Conservation (phyloP, 2,329 filamentous ascomycete species). For the Colletotrichum sp. region DNA sequence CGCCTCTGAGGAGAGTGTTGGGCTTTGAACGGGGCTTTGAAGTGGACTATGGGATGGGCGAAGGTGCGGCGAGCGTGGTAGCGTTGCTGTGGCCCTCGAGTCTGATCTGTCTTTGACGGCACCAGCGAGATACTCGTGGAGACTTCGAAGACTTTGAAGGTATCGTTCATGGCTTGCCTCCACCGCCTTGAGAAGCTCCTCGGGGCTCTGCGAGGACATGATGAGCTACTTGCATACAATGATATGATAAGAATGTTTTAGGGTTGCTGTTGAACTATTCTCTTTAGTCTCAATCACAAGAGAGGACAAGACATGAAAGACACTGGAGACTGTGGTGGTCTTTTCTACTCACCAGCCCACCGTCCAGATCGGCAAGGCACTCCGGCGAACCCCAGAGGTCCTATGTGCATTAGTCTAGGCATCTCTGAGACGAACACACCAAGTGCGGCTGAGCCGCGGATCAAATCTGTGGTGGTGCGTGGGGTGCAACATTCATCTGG, state of each 20-base stretch:
- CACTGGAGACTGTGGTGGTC: background rate
- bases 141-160: conserved; percentile 29
- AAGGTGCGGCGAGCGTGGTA: conserved; percentile 54
- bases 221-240: background rate
- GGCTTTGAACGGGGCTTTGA: conserved; percentile 12
- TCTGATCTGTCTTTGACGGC: conserved; percentile 6
- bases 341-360: conserved; percentile 2
- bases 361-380: background rate
- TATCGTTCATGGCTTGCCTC: conserved; percentile 39
- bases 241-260: background rate
- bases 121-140: conserved; percentile 29
- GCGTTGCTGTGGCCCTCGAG: conserved; percentile 15
- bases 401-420: conserved; percentile 5
- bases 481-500: background rate
- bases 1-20: background rate
- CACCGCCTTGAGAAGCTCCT: conserved; percentile 36
- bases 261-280: too few relatives aligned
- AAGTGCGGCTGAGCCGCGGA: conserved; percentile 14
- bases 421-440: background rate
- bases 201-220: conserved; percentile 27
- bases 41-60: conserved; percentile 25
- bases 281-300: background rate
- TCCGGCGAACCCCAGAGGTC: background rate
- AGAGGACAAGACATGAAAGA: background rate
- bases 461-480: background rate